Percentiles rank a stretch among this genome's conserved stretches.
These are phyloP conservation scores for Notholithocarpus densiflorus DNA, from an alignment of 306 rosid genomes.

Conservation along the genomic window DNA sequence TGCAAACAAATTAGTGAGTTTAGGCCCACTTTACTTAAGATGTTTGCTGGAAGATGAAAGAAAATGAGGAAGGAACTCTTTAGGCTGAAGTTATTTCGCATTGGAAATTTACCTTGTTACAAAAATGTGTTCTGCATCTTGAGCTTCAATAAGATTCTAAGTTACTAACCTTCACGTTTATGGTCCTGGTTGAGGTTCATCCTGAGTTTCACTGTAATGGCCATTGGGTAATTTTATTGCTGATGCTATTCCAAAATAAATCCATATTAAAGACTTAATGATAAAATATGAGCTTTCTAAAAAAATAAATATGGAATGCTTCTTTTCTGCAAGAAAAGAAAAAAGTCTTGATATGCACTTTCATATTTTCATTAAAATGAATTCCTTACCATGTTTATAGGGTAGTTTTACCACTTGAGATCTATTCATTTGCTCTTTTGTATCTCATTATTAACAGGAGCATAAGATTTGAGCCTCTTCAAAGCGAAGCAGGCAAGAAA, in stretches of 20 bases:
- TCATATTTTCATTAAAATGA: not conserved
- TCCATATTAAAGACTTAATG: not conserved
- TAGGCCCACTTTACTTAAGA: not conserved
- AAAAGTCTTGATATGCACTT: not conserved
- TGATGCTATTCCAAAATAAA: not conserved
- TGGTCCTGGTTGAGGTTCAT: constrained; percentile 48
- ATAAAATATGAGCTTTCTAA: not conserved
- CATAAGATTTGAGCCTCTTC: constrained; percentile 85
- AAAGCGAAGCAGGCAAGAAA: constrained; percentile 85
- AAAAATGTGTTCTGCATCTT: not conserved
- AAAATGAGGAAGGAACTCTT: not conserved
- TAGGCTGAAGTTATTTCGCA: not conserved
- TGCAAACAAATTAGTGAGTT: not conserved
- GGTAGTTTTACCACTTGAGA: not conserved
- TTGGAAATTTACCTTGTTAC: not conserved
- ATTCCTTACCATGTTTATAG: not conserved
- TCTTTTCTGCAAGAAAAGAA: not conserved
- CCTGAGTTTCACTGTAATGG: constrained; percentile 1
- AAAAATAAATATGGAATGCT: not conserved
- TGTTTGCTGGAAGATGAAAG: not conserved
- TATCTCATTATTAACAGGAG: constrained; percentile 38
- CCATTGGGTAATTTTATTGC: not conserved
- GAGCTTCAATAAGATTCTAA: not conserved
- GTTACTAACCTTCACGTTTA: not conserved
- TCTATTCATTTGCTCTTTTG: not conserved